Percentiles rank a stretch among this genome's conserved stretches.
Evolutionary conservation across 495 filamentous ascomycete genomes (phyloP).

Genomic region (Penicillium tannophilum): DNA sequence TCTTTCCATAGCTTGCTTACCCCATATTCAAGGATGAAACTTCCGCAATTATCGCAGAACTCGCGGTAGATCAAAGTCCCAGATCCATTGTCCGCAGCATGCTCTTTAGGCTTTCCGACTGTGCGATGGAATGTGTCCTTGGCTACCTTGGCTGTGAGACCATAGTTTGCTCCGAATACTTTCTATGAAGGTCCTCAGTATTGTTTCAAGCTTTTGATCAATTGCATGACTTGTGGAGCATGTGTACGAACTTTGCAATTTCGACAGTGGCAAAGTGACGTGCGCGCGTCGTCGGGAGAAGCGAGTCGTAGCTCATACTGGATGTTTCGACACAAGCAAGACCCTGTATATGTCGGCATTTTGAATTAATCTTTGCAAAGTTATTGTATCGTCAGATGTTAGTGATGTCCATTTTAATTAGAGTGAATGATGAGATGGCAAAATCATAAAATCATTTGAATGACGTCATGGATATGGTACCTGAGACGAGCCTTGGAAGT

Average conservation of each 20-base stretch:
- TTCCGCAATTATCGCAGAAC: constrained; percentile 65
- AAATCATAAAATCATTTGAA: no score
- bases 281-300: constrained; percentile 59
- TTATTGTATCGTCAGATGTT: no score
- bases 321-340: constrained; percentile 52
- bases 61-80: constrained; percentile 58
- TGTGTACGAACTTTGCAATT: constrained; percentile 54
- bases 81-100: constrained; percentile 59
- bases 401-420: no score
- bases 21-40: constrained; percentile 64
- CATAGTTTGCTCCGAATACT: constrained; percentile 65
- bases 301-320: constrained; percentile 48
- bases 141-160: constrained; percentile 64
- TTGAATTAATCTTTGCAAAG: background rate
- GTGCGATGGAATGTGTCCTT: constrained; percentile 45
- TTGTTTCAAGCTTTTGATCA: background rate
- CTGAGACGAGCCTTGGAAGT: no score
- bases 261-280: constrained; percentile 65
- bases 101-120: constrained; percentile 46
- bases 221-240: background rate
- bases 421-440: no score
- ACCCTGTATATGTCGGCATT: constrained; percentile 44
- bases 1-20: constrained; percentile 33
- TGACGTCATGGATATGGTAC: no score
- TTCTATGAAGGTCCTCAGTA: constrained; percentile 33